Percentiles rank a stretch among this genome's conserved stretches.
These are phyloP conservation scores for Colletotrichum shisoi DNA, from an alignment of 2,329 filamentous ascomycete genomes.

Conservation along the genomic window DNA sequence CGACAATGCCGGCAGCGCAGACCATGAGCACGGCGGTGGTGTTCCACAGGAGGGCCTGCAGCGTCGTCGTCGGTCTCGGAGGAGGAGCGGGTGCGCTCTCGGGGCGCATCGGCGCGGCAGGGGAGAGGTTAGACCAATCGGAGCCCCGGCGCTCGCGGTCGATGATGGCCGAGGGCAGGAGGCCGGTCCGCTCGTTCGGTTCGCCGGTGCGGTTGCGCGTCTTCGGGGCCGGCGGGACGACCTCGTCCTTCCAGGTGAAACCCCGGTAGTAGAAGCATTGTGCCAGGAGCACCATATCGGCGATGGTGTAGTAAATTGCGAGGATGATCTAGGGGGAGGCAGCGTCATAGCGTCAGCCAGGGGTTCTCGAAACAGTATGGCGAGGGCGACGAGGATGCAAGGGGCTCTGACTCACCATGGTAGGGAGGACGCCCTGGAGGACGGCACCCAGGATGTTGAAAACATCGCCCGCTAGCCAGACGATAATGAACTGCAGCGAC, in stretches of 20 bases:
- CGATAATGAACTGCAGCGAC: conserved; percentile 87
- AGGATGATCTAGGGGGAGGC: conserved; percentile 70
- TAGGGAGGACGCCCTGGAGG: conserved; percentile 88
- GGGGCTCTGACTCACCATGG: conserved; percentile 68
- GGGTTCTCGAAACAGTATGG: conserved; percentile 34
- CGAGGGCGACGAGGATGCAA: conserved; percentile 9
- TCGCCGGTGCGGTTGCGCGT: conserved; percentile 48
- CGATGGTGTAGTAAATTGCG: conserved; percentile 92
- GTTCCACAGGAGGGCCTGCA: conserved; percentile 76
- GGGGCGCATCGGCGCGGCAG: conserved; percentile 77
- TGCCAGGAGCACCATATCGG: conserved; percentile 83
- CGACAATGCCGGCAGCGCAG: conserved; percentile 79
- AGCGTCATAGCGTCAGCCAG: conserved; percentile 30
- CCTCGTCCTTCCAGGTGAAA: conserved; percentile 71
- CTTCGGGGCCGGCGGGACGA: conserved; percentile 54
- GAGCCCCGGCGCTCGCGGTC: conserved; percentile 60
- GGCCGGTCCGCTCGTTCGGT: conserved; percentile 61
- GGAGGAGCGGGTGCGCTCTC: conserved; percentile 55
- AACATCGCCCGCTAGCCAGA: conserved; percentile 93
- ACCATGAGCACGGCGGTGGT: conserved; percentile 79
- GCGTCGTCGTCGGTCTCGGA: conserved; percentile 57
- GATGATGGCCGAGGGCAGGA: conserved; percentile 49
- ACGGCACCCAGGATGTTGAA: conserved; percentile 97
- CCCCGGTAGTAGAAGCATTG: conserved; percentile 98
- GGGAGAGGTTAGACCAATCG: conserved; percentile 73